Base-by-base conservation (phyloP, 208 protist species). In the Leishmania turanica region DNA sequence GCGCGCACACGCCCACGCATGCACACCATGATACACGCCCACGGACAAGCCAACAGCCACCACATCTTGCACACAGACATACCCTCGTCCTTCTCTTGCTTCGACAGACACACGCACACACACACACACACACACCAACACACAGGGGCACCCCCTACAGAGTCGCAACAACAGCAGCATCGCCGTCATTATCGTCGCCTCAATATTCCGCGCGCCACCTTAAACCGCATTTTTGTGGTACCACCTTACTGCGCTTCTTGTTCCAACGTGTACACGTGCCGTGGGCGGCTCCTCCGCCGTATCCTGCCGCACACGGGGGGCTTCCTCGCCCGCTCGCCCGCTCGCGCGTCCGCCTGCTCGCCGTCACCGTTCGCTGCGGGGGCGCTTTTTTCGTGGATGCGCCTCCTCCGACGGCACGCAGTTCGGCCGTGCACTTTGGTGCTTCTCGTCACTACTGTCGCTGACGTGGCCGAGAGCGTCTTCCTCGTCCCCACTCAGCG, bases 331-430 rank as follows among this genome's bases (percentile, higher is more conserved):
- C 45, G 0, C 47, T n/a, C 2, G n/a, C 7, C 34, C 31, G 27
- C n/a, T 76, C 72, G n/a, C 24, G 72, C 34, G 40, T 47, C 51
- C 24, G 51, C 72, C 13, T 58, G 72, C 53, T 76, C 51, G 31
- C 19, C 31, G 49, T 76, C 72, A 21, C n/a, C 72, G 47, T 45
- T 45, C 24, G 72, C 49, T 24, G n/a, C 72, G 72, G n/a, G 47
- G 47, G 5, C 34, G 11, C 72, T 76, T 76, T 62, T 27, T 62
- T 15, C 17, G 21, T 17, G 51, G 51, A n/a, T 76, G 49, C 17
- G 47, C 72, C 49, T 34, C 49, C 51, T 40, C 47, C 17, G 71
- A 47, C 72, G 17, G 51, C 1, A 51, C 47, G 5, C 6, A 34
- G 27, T 8, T 31, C 1, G 40, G 24, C 24, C 7, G 27, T n/a